Base-by-base conservation (phyloP, 1,139 yeast species). In the Geotrichum citri-aurantii region DNA sequence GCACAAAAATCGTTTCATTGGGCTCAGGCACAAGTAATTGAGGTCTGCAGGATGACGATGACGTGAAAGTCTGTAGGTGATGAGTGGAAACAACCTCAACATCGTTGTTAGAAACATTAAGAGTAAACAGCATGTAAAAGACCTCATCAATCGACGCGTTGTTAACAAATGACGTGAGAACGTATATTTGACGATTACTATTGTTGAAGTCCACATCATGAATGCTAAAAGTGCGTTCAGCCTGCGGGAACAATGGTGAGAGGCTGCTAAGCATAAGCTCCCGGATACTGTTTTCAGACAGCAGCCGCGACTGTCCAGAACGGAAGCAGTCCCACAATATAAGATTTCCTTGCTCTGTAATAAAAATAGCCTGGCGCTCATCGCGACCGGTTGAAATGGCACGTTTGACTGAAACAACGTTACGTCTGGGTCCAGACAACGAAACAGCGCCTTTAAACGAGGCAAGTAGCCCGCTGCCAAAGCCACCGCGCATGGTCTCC, bases 61-160 rank as follows among this genome's bases (percentile, higher is more conserved):
- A 65, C 2, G 75, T 68, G 61, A 74, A 75, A 7, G 81, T 75
- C 59, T 77, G 80, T 63, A 77, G 71, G 67, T 79, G 77, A 70
- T 88, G 88, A 0, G 88, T 81, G 0, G 92, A 86, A 59, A 81
- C 77, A 1, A 86, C 76, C 54, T 80, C 72, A 3, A 83, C 79
- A 14, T 84, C 85, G 14, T 82, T 78, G 1, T 75, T 69, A 55
- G 82, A 80, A 52, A 82, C 79, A 61, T 80, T 79, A 33, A 86
- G 71, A 0, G 90, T 85, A 58, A 82, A 79, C 48, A 87, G 6
- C n/a, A 46, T 12, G 21, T 56, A 56, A 26, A 27, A 51, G n/a
- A 56, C 44, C 23, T 55, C 59, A n/a, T 64, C 64, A 3, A 67
- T 67, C 11, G 54, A 50, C 2, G 50, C 40, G 47, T 58, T 56